Base-by-base conservation (phyloP, 2,329 filamentous ascomycete genomes). In the Claviceps fusiformis region DNA sequence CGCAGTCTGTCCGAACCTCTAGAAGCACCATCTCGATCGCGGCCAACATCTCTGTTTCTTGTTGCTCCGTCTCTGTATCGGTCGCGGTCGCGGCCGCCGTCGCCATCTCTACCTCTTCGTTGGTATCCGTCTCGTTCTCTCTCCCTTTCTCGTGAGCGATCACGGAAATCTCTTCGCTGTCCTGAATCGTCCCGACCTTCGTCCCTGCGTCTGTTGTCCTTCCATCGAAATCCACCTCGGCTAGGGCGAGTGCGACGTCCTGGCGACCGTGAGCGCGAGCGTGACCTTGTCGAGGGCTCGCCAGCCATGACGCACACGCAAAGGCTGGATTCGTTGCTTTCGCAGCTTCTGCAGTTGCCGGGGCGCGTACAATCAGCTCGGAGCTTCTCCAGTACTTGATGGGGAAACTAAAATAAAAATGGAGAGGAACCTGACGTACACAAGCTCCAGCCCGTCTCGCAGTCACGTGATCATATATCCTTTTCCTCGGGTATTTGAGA, bases 171-270 rank as follows among this genome's bases (percentile, higher is more conserved):
- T 59, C 78, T 70, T 55, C 70, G 69, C 17, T 60, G 59, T 56
- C 73, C 61, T 47, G 57, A 53, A 19, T 66, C 61, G 49, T 65
- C 64, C 47, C 69, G 66, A 19, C 75, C 71, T 43, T 70, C 67
- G 7, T 65, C 67, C 58, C 75, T 71, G 53, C 76, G 72, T 62
- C 75, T 75, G 52, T 74, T 77, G 54, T 80, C 78, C 61, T 83
- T 84, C 73, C 77, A 83, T 60, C 75, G 75, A 61, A 83, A 80
- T 10, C 79, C 78, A 5, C 77, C 56, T 27, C 58, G 75, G 50
- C 59, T 63, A 39, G 60, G 56, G 37, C 59, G 63, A 9, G 62
- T 60, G 3, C 60, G 57, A 10, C 62, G 61, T 1, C 59, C 43
- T 4, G 66, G 66, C 1, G 65, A 67, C 46, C 63, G 57, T 27